Evolutionary conservation across 2,329 filamentous ascomycete genomes (phyloP).

Genomic region (Claviceps maximensis): DNA sequence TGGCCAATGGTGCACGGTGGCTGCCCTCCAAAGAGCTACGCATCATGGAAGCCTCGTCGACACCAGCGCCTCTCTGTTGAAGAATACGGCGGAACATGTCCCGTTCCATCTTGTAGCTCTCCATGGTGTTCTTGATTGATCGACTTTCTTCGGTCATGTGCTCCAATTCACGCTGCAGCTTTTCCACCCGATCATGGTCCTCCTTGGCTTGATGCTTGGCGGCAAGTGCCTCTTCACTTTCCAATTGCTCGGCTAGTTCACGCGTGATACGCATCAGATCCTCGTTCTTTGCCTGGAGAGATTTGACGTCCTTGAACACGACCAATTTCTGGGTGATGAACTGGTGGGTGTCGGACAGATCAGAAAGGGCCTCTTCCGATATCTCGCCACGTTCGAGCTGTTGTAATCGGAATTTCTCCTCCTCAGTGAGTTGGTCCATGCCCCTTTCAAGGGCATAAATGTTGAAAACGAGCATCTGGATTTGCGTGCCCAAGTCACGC

Average conservation of each 20-base stretch:
- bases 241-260: slow-evolving; percentile 76
- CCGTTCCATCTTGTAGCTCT: slow-evolving; percentile 88
- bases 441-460: slow-evolving; percentile 73
- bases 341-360: slow-evolving; percentile 71
- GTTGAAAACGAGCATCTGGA: slow-evolving; percentile 83
- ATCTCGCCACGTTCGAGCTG: slow-evolving; percentile 66
- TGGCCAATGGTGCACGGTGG: slow-evolving; percentile 40
- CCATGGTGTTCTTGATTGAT: slow-evolving; percentile 68
- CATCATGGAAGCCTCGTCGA: slow-evolving; percentile 54
- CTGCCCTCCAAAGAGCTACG: slow-evolving; percentile 54
- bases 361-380: slow-evolving; percentile 54
- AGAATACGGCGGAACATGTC: slow-evolving; percentile 97
- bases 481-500: slow-evolving; percentile 76
- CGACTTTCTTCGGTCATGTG: slow-evolving; percentile 73
- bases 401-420: slow-evolving; percentile 64
- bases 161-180: slow-evolving; percentile 57
- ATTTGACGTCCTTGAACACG: slow-evolving; percentile 72
- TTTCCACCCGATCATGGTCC: slow-evolving; percentile 60
- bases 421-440: slow-evolving; percentile 52
- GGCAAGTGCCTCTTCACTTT: slow-evolving; percentile 71
- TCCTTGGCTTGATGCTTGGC: slow-evolving; percentile 49
- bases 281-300: slow-evolving; percentile 79
- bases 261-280: slow-evolving; percentile 73
- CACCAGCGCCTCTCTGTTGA: slow-evolving; percentile 51
- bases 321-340: slow-evolving; percentile 86